phyloP scores from a whole-genome alignment of 2,329 filamentous ascomycete genomes.

The Fusarium beomiforme region DNA sequence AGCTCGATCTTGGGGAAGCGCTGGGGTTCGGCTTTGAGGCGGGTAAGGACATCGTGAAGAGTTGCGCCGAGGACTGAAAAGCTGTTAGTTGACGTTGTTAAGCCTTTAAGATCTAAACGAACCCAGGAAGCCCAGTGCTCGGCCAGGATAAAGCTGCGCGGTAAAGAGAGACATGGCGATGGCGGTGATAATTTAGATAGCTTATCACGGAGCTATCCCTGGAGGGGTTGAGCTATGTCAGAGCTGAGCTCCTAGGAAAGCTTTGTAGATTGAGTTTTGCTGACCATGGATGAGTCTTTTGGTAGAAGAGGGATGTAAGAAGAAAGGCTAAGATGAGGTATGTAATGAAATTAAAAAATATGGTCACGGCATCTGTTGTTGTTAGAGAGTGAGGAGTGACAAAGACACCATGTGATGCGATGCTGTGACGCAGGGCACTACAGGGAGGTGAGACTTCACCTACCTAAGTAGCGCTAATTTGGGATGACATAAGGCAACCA shows the following conservation, averaged over 20 bases:
- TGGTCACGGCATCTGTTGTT: slow-evolving; percentile 30
- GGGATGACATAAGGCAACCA: slow-evolving; percentile 37
- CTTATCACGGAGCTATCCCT: slow-evolving; percentile 33
- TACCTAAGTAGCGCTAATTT: neutral
- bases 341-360: neutral
- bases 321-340: neutral
- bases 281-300: slow-evolving; percentile 15
- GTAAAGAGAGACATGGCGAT: slow-evolving; percentile 59
- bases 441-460: neutral
- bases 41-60: slow-evolving; percentile 87
- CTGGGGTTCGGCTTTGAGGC: slow-evolving; percentile 87
- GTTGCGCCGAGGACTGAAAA: slow-evolving; percentile 85
- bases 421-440: slow-evolving; percentile 30
- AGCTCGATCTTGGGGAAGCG: slow-evolving; percentile 86
- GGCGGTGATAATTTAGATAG: slow-evolving; percentile 1
- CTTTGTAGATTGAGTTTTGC: neutral
- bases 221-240: slow-evolving; percentile 36
- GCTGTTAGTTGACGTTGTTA: neutral
- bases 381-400: slow-evolving; percentile 31
- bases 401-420: slow-evolving; percentile 34
- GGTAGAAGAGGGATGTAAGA: neutral
- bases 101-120: slow-evolving; percentile 31
- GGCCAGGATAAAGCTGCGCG: slow-evolving; percentile 73
- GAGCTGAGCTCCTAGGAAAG: slow-evolving; percentile 26
- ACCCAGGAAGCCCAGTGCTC: slow-evolving; percentile 71